These are phyloP conservation scores for Penicillium sp. DNA, from an alignment of 2,329 filamentous ascomycete species.

Conservation along the genomic window DNA sequence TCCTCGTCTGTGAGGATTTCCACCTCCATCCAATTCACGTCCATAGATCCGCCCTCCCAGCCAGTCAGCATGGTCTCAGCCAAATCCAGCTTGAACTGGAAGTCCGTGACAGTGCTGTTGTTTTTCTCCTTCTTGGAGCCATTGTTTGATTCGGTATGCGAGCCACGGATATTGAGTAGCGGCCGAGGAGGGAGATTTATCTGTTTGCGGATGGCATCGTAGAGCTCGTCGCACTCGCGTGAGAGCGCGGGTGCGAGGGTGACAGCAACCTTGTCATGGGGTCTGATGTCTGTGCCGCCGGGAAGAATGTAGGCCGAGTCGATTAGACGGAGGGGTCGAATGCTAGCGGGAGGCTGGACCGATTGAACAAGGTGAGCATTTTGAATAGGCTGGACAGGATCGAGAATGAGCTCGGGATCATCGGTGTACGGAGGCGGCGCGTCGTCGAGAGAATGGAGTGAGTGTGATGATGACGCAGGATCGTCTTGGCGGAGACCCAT, in stretches of 20 bases:
- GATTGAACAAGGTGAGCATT: not conserved
- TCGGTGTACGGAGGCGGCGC: slow-evolving; percentile 25
- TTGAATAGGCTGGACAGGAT: slow-evolving; percentile 1
- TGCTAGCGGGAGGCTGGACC: not conserved
- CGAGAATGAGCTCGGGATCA: slow-evolving; percentile 11
- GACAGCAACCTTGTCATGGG: slow-evolving; percentile 11
- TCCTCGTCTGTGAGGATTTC: slow-evolving; percentile 18
- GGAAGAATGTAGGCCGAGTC: slow-evolving; percentile 23
- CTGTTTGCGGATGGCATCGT: slow-evolving; percentile 16
- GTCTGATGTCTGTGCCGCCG: slow-evolving; percentile 6
- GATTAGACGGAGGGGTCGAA: slow-evolving; percentile 15
- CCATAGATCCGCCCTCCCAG: slow-evolving; percentile 15
- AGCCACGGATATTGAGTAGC: slow-evolving; percentile 17
- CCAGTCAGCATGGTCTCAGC: slow-evolving; percentile 26
- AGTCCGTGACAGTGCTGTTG: slow-evolving; percentile 17
- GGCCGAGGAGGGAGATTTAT: slow-evolving; percentile 23
- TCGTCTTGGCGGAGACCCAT: slow-evolving; percentile 17
- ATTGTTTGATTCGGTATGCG: slow-evolving; percentile 16
- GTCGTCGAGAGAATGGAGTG: slow-evolving; percentile 19
- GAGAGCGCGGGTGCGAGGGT: slow-evolving; percentile 18
- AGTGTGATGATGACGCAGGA: slow-evolving; percentile 18
- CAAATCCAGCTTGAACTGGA: slow-evolving; percentile 22
- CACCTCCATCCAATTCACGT: slow-evolving; percentile 7
- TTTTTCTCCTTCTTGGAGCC: slow-evolving; percentile 15
- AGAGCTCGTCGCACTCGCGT: slow-evolving; percentile 14